A percentile compares a stretch with the other conserved stretches of the same genome.
These are phyloP conservation scores for Cryptococcus maquisensis DNA, from an alignment of 1,284 basidiomycete species.

Conservation along the genomic window DNA sequence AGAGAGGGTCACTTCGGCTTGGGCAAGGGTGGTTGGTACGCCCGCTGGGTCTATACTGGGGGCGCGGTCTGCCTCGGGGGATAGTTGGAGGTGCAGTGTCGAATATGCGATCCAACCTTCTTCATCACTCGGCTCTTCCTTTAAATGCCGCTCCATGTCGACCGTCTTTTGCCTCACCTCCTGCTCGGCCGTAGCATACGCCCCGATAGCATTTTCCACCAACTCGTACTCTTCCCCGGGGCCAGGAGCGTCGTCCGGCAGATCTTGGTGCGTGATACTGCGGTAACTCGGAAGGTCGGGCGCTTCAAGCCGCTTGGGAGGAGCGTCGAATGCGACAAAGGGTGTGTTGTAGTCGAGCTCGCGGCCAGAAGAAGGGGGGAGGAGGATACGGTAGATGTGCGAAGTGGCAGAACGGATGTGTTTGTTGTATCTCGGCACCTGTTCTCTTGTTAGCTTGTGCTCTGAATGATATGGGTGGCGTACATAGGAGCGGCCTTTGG, in stretches of 20 bases:
- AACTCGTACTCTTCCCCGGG: constrained; percentile 17
- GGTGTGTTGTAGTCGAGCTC: constrained; percentile 1
- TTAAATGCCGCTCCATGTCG: constrained; percentile 34
- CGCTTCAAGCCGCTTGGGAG: neutral
- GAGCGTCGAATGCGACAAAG: constrained; percentile 11
- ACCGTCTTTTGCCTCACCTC: constrained; percentile 22
- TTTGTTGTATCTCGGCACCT: constrained; percentile 23
- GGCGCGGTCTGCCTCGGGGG: constrained; percentile 5
- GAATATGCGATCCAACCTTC: constrained; percentile 41
- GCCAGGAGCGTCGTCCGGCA: constrained; percentile 12
- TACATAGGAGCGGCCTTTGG: constrained; percentile 29
- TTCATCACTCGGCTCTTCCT: constrained; percentile 25
- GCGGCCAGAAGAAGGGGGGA: constrained; percentile 10
- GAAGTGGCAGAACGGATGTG: constrained; percentile 7
- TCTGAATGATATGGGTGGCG: constrained; percentile 5
- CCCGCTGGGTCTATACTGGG: neutral
- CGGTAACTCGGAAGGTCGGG: constrained; percentile 13
- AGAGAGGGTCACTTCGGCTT: constrained; percentile 43
- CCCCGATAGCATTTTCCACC: constrained; percentile 19
- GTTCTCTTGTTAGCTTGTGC: neutral
- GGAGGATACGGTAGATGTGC: constrained; percentile 18
- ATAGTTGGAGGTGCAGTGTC: constrained; percentile 30
- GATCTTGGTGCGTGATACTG: constrained; percentile 3
- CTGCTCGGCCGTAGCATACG: constrained; percentile 31
- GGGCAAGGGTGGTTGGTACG: constrained; percentile 18